Evolutionary conservation across 2,329 filamentous ascomycete species (phyloP).

Genomic region (Dactylonectria estremocensis): DNA sequence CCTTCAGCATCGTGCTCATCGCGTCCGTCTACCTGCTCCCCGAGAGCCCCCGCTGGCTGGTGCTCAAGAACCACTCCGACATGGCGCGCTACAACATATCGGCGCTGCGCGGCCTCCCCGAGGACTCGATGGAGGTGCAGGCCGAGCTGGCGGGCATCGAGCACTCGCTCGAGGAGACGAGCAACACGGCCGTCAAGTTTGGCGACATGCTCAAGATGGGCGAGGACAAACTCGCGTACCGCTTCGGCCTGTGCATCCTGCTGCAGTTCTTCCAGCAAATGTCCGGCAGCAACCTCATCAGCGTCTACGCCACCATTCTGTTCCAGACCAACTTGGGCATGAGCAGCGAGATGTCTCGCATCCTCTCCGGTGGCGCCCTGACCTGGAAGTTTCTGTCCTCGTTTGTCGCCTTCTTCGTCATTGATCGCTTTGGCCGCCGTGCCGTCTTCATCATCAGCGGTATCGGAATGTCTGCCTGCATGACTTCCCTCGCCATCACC

Average conservation of each 20-base stretch:
- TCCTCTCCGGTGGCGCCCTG: conserved; percentile 42
- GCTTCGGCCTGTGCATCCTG: conserved; percentile 51
- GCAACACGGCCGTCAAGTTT: conserved; percentile 54
- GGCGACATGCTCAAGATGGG: conserved; percentile 63
- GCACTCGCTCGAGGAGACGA: conserved; percentile 61
- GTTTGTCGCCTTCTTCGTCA: conserved; percentile 43
- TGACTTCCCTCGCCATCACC: conserved; percentile 40
- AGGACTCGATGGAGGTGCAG: conserved; percentile 55
- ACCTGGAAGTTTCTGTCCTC: conserved; percentile 51
- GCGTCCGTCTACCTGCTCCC: conserved; percentile 52
- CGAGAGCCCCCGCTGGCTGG: conserved; percentile 55
- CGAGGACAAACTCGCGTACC: conserved; percentile 64
- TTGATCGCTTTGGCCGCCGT: conserved; percentile 45
- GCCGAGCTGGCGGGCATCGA: conserved; percentile 64
- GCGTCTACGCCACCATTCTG: conserved; percentile 45
- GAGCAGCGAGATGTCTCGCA: conserved; percentile 37
- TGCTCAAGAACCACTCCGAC: conserved; percentile 49
- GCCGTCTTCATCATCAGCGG: conserved; percentile 40
- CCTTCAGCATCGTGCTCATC: conserved; percentile 51
- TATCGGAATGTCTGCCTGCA: conserved; percentile 41
- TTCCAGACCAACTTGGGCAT: conserved; percentile 44
- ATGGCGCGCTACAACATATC: conserved; percentile 54
- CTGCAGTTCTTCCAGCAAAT: conserved; percentile 50
- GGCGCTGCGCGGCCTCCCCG: conserved; percentile 54
- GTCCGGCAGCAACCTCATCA: conserved; percentile 46